Conservation (phyloP, 768 basidiomycete species). For the Suillus alpinus region DNA sequence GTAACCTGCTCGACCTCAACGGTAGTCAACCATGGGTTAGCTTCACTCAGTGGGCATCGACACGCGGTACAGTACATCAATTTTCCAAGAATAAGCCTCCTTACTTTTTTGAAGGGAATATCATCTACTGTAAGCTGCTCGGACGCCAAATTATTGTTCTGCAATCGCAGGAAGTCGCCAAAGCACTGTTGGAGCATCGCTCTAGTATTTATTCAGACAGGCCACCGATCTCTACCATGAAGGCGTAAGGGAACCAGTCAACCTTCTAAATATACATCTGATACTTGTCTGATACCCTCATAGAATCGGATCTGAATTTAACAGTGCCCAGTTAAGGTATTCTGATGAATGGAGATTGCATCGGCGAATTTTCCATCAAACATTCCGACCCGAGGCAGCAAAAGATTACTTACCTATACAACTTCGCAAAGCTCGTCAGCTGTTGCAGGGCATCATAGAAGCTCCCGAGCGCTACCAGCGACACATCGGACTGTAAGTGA, state of each 20-base stretch:
- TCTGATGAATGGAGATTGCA: conserved; percentile 31
- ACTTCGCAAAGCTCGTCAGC: conserved; percentile 26
- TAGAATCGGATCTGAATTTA: conserved; percentile 30
- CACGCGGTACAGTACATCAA: conserved; percentile 18
- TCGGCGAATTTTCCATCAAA: conserved; percentile 31
- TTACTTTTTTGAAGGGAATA: conserved; percentile 23
- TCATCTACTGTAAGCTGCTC: conserved; percentile 30
- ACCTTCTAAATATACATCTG: not conserved
- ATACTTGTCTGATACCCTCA: conserved; percentile 8
- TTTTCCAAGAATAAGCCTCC: not conserved
- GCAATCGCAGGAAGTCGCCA: conserved; percentile 29
- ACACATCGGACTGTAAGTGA: conserved; percentile 29
- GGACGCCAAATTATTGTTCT: conserved; percentile 33
- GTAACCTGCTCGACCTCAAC: conserved; percentile 25
- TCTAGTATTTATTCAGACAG: conserved; percentile 37
- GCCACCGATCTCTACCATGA: conserved; percentile 26
- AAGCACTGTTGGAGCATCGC: conserved; percentile 35
- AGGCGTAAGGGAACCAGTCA: conserved; percentile 18
- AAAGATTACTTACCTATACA: conserved; percentile 24
- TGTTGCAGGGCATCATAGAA: conserved; percentile 20
- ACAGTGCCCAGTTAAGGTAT: conserved; percentile 28
- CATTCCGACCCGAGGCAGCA: conserved; percentile 27
- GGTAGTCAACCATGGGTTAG: conserved; percentile 28
- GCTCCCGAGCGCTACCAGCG: conserved; percentile 25
- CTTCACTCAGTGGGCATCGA: conserved; percentile 30